Percentiles rank a stretch among this genome's conserved stretches.
phyloP scores from a whole-genome alignment of 306 rosid genomes.

The Prunus persica region DNA sequence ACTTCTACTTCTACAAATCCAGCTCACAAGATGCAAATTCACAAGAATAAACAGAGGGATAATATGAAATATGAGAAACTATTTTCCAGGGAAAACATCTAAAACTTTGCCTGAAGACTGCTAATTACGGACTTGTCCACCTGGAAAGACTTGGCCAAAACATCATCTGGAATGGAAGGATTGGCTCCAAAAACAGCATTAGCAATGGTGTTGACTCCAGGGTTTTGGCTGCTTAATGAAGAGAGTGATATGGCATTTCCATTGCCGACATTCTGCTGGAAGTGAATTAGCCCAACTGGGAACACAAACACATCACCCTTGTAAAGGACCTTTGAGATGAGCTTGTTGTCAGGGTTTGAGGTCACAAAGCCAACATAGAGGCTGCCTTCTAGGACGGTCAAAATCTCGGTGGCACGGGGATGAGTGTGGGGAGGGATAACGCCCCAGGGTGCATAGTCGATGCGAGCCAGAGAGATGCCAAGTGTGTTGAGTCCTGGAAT shows the following conservation, averaged over 20 bases:
- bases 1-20: neutral
- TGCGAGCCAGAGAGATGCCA: conserved; percentile 19
- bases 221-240: conserved; percentile 28
- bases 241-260: conserved; percentile 16
- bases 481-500: conserved; percentile 27
- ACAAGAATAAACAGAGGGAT: neutral
- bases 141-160: conserved; percentile 22
- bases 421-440: conserved; percentile 20
- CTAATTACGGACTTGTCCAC: conserved; percentile 15
- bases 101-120: conserved; percentile 13
- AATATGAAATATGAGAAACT: neutral
- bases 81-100: neutral
- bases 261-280: conserved; percentile 17
- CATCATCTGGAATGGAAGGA: conserved; percentile 10
- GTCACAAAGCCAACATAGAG: conserved; percentile 23
- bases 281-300: conserved; percentile 20
- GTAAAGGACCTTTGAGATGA: conserved; percentile 24
- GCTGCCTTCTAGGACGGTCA: conserved; percentile 10
- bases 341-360: conserved; percentile 20
- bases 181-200: conserved; percentile 18
- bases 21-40: neutral
- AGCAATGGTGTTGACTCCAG: conserved; percentile 21
- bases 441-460: conserved; percentile 19
- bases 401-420: conserved; percentile 24
- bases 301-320: conserved; percentile 29